These are phyloP conservation scores for Panicum virgatum DNA, from an alignment of 202 grass and related monocot genomes.

Conservation along the genomic window DNA sequence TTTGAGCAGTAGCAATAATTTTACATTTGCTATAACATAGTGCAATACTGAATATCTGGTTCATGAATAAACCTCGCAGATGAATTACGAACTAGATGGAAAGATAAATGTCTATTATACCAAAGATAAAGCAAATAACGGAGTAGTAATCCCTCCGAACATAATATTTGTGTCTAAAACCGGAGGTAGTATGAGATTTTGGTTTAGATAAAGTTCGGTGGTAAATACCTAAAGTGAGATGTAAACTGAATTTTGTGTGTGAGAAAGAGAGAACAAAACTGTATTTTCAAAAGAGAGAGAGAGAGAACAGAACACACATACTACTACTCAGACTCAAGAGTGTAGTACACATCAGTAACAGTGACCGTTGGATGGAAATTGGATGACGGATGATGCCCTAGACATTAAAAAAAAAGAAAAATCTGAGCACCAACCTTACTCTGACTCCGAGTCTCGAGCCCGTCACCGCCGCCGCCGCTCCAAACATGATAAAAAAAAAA, in stretches of 20 bases:
- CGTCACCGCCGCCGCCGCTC: neutral
- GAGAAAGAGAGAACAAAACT: too few species aligned
- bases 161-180: too few species aligned
- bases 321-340: too few species aligned
- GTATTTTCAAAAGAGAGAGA: too few species aligned
- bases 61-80: neutral
- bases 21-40: too few species aligned
- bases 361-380: neutral
- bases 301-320: too few species aligned
- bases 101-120: neutral
- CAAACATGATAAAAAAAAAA: too few species aligned
- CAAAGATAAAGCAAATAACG: neutral
- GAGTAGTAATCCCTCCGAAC: neutral
- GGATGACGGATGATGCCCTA: neutral
- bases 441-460: constrained; percentile 1
- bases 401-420: neutral
- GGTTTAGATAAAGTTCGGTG: too few species aligned
- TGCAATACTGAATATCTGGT: too few species aligned
- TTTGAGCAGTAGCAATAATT: too few species aligned
- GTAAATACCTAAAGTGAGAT: too few species aligned
- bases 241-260: neutral
- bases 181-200: too few species aligned
- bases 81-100: neutral
- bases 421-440: neutral
- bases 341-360: neutral